Evolutionary conservation across 2,329 filamentous ascomycete genomes (phyloP).

Genomic region (Penicillium expansum): DNA sequence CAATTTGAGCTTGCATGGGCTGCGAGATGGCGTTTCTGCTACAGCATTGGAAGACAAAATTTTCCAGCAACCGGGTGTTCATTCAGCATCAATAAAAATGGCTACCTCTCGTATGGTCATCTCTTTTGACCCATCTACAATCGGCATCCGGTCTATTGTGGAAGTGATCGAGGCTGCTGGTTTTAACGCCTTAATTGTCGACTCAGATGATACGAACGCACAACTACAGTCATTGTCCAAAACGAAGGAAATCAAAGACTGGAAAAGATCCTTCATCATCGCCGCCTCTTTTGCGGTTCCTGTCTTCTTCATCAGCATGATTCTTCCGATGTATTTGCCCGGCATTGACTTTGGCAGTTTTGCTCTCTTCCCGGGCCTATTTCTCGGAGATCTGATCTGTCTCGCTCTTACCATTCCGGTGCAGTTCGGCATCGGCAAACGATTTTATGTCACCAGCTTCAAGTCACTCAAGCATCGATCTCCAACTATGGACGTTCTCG

Average conservation of each 20-base stretch:
- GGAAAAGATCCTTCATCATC: conserved; percentile 75
- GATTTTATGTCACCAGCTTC: conserved; percentile 91
- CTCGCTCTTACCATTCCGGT: conserved; percentile 83
- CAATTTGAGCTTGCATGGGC: conserved; percentile 81
- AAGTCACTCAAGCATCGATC: conserved; percentile 87
- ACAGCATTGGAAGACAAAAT: conserved; percentile 68
- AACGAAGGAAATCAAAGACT: conserved; percentile 92
- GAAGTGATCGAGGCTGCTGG: conserved; percentile 77
- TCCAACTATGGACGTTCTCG: conserved; percentile 96
- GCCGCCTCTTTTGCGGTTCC: conserved; percentile 82
- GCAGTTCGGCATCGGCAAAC: conserved; percentile 92
- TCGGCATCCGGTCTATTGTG: conserved; percentile 79
- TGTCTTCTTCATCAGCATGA: conserved; percentile 89
- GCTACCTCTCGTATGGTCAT: conserved; percentile 72
- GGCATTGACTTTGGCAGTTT: conserved; percentile 72
- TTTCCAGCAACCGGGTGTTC: conserved; percentile 65
- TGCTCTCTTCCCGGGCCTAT: conserved; percentile 69
- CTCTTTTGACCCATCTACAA: conserved; percentile 66
- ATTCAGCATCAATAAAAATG: conserved; percentile 69
- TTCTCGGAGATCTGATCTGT: conserved; percentile 83
- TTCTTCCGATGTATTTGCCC: conserved; percentile 81
- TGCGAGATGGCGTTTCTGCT: conserved; percentile 69
- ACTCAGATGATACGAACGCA: conserved; percentile 92
- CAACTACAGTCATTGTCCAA: conserved; percentile 95
- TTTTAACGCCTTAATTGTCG: conserved; percentile 84